Evolutionary conservation across 805 yeast genomes (phyloP).

Genomic region (Candida yuanshanica): DNA sequence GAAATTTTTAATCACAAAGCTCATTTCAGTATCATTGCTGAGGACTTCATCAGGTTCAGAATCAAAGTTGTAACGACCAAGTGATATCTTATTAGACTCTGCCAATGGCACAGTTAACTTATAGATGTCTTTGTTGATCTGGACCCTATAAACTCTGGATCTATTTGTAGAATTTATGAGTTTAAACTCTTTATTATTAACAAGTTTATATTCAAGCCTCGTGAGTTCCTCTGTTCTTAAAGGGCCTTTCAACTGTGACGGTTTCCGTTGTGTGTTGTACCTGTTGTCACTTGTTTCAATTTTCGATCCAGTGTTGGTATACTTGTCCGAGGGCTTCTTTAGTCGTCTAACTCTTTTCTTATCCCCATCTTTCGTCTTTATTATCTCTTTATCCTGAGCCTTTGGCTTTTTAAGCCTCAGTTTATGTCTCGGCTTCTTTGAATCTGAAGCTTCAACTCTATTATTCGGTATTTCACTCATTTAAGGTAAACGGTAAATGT

Average conservation of each 20-base stretch:
- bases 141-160: constrained; percentile 14
- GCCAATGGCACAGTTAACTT: constrained; percentile 16
- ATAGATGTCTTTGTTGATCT: constrained; percentile 11
- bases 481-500: too few species aligned
- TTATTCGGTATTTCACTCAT: too few species aligned
- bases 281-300: too few species aligned
- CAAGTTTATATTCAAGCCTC: constrained; percentile 8
- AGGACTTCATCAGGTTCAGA: constrained; percentile 1
- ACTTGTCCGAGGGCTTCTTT: not conserved
- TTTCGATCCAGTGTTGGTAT: too few species aligned
- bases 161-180: constrained; percentile 16
- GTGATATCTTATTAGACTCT: constrained; percentile 5
- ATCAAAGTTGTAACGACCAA: not conserved
- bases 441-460: too few species aligned
- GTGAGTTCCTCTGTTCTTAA: constrained; percentile 11
- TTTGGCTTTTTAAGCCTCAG: not conserved
- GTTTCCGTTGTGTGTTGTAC: constrained; percentile 6
- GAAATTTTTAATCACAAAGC: constrained; percentile 20
- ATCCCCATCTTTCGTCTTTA: not conserved
- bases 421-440: not conserved
- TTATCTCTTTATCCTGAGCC: not conserved
- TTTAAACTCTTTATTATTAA: constrained; percentile 9
- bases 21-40: not conserved
- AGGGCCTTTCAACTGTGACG: constrained; percentile 1
- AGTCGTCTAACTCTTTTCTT: not conserved